Evolutionary conservation across 495 filamentous ascomycete genomes (phyloP).

Genomic region (Glutinoglossum americanum): DNA sequence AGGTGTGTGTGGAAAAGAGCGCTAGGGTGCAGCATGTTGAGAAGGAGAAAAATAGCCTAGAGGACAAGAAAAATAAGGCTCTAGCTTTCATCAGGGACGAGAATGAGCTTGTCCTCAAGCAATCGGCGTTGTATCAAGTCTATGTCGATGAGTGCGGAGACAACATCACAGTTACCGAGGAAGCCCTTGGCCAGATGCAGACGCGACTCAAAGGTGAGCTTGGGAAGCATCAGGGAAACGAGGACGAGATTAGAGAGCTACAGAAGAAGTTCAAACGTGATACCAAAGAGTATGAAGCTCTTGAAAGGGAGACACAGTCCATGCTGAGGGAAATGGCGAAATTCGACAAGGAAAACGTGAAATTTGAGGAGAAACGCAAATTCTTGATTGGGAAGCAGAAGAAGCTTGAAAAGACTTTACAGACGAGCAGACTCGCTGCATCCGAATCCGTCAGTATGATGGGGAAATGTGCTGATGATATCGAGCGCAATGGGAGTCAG

Average conservation of each 20-base stretch:
- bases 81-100: slow-evolving; percentile 74
- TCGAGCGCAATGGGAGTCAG: slow-evolving; percentile 49
- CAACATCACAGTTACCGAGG: slow-evolving; percentile 73
- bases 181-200: slow-evolving; percentile 79
- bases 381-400: slow-evolving; percentile 75
- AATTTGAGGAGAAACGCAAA: slow-evolving; percentile 93
- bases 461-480: slow-evolving; percentile 53
- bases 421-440: slow-evolving; percentile 41
- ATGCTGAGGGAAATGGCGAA: slow-evolving; percentile 74
- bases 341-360: slow-evolving; percentile 87
- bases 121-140: slow-evolving; percentile 76
- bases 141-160: slow-evolving; percentile 71
- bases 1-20: slow-evolving; percentile 85
- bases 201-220: slow-evolving; percentile 69
- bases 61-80: slow-evolving; percentile 92
- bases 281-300: slow-evolving; percentile 54
- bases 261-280: slow-evolving; percentile 69
- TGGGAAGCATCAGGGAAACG: slow-evolving; percentile 77
- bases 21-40: slow-evolving; percentile 90
- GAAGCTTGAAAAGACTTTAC: slow-evolving; percentile 79
- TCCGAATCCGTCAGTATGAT: slow-evolving; percentile 57
- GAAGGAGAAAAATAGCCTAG: slow-evolving; percentile 79
- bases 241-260: slow-evolving; percentile 74
- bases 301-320: slow-evolving; percentile 64
- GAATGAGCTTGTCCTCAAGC: slow-evolving; percentile 77